Conservation (phyloP, 116 monocot genomes). For the Phalaenopsis hybrid region DNA sequence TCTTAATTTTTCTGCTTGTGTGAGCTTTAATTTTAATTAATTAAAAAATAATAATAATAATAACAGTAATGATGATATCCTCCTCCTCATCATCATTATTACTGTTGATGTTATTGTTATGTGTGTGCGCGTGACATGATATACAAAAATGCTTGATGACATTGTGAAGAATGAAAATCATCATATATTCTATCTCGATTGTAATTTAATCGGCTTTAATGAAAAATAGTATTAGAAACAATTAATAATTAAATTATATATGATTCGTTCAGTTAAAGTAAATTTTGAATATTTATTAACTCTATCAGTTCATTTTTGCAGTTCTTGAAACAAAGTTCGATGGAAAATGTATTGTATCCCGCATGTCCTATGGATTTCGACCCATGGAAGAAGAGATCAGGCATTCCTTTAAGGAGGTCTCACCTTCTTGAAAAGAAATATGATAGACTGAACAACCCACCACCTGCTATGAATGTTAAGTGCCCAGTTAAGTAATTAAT, state of each 20-base stretch:
- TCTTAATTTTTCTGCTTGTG: background rate
- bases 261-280: background rate
- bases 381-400: constrained; percentile 2
- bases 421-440: constrained; percentile 2
- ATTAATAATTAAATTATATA: background rate
- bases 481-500: constrained; percentile 6
- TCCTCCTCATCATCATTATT: too few species aligned
- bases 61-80: too few species aligned
- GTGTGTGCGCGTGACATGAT: too few species aligned
- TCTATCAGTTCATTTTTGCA: background rate
- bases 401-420: background rate
- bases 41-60: too few species aligned
- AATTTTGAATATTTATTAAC: background rate
- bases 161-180: background rate
- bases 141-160: too few species aligned
- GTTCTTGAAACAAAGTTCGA: constrained; percentile 1
- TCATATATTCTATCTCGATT: background rate
- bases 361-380: constrained; percentile 3
- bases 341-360: constrained; percentile 6
- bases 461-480: background rate
- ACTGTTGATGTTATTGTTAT: background rate
- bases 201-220: background rate
- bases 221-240: background rate
- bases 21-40: background rate
- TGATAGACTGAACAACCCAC: background rate